Evolutionary conservation across 2,329 filamentous ascomycete genomes (phyloP), one percentile per base, ranked within the genome.

Genomic region (Purpureocillium lavendulum): DNA sequence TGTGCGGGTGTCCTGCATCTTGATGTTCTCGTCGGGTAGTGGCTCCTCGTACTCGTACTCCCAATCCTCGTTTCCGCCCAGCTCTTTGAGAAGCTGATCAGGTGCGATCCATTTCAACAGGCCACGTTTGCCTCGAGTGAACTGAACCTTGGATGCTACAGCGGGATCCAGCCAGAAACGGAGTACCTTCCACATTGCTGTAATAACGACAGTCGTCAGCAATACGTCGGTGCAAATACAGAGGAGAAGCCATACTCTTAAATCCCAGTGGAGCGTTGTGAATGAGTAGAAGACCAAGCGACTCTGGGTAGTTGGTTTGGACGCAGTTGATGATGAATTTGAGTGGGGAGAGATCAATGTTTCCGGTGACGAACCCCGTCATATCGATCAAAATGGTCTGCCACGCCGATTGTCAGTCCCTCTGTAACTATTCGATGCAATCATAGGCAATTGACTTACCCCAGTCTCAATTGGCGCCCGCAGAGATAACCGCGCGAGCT

Each of bases 261-360:
- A 95, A 94, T 36, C 95, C 69, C 86, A 88, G 94, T 7, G 88
- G 89, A 1, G 88, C 80, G 60, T 92, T 92, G 69, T 95, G 89
- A 29, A 96, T 84, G 31, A 94, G 72, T 3, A 95, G 84, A 3
- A 82, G 73, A 24, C 87, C 88, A 1, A 95, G 71, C 33, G 79
- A 87, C 59, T 95, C 88, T 2, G 88, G 88, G 52, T 94, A 96
- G 59, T 96, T 94, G 42, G 87, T 87, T 64, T 95, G 88, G 57
- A 94, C 94, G 60, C 86, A 92, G 62, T 92, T 90, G 64, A 95
- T 92, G 80, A 95, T 94, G 65, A 94, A 95, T 54, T 92, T 94
- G 40, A 95, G 84, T 0, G 88, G 88, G 0, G 82, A 75, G 58
- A 94, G 94, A 60, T 95, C 88, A 87, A 95, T 94, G 62, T 95